Conservation (phyloP, 768 basidiomycete genomes). For the Boletus speciosus region DNA sequence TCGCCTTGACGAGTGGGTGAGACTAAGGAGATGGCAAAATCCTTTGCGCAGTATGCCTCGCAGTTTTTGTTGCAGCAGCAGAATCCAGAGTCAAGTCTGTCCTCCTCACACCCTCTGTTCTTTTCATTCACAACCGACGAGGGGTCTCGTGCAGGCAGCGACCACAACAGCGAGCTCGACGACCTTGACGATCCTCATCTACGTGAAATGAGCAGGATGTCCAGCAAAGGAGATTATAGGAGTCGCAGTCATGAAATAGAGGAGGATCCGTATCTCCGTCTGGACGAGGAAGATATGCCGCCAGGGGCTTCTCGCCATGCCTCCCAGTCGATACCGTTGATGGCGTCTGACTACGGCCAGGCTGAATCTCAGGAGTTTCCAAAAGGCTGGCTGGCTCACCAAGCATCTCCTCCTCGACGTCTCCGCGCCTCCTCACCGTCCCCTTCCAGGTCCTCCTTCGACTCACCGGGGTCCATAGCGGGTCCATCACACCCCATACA, state of each 20-base stretch:
- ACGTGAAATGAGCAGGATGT: constrained; percentile 36
- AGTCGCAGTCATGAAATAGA: constrained; percentile 40
- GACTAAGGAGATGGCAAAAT: constrained; percentile 48
- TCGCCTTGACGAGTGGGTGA: constrained; percentile 17
- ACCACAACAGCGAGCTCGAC: constrained; percentile 53
- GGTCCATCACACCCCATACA: constrained; percentile 28
- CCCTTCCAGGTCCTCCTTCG: constrained; percentile 31
- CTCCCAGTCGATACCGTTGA: constrained; percentile 36
- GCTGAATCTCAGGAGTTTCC: constrained; percentile 42
- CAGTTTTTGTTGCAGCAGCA: constrained; percentile 70
- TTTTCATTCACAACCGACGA: constrained; percentile 84
- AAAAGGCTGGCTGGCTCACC: constrained; percentile 70
- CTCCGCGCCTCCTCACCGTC: constrained; percentile 43
- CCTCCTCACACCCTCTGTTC: constrained; percentile 76
- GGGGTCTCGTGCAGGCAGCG: constrained; percentile 49
- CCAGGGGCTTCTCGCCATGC: constrained; percentile 36
- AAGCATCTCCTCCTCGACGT: constrained; percentile 56
- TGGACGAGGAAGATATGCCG: constrained; percentile 63
- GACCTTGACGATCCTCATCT: constrained; percentile 80
- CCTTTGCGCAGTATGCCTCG: constrained; percentile 80
- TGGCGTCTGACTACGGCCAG: constrained; percentile 32
- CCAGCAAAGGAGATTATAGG: constrained; percentile 27
- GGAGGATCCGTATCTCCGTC: constrained; percentile 73
- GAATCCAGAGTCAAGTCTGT: constrained; percentile 48
- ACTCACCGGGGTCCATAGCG: constrained; percentile 33